Evolutionary conservation across 1,139 yeast species (phyloP).

Genomic region (Hyphopichia fennica): DNA sequence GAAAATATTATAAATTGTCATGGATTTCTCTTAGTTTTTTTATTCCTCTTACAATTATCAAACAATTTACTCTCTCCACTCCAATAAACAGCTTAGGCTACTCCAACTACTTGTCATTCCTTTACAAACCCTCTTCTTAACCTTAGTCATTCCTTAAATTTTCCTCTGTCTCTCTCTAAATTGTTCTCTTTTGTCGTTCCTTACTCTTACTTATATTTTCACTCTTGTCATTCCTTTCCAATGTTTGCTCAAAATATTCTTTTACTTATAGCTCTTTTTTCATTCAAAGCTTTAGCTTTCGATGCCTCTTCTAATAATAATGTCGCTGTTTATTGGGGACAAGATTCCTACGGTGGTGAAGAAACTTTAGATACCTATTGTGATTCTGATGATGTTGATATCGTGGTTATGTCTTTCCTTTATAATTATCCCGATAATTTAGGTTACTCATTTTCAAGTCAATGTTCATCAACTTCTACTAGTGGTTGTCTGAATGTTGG

Average conservation of each 20-base stretch:
- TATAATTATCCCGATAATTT: constrained; percentile 53
- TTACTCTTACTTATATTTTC: not conserved
- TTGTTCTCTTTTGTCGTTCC: constrained; percentile 3
- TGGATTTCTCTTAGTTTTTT: not conserved
- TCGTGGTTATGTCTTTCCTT: constrained; percentile 71
- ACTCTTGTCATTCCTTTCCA: constrained; percentile 10
- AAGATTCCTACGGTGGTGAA: constrained; percentile 78
- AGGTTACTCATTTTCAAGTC: not conserved
- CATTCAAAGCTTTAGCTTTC: constrained; percentile 27
- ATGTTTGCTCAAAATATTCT: constrained; percentile 4
- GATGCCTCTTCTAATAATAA: constrained; percentile 51
- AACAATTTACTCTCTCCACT: not conserved
- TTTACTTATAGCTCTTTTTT: constrained; percentile 7
- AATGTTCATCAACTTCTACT: not conserved
- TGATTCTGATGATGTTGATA: constrained; percentile 65
- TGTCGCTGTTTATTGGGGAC: constrained; percentile 91
- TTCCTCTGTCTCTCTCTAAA: not conserved
- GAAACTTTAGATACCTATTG: constrained; percentile 67
- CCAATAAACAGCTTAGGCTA: not conserved
- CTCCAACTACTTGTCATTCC: constrained; percentile 1
- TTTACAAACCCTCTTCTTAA: not conserved
- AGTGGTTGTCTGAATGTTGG: constrained; percentile 58
- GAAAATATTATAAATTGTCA: not conserved
- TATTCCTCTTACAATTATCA: not conserved
- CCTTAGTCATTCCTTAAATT: constrained; percentile 10